A percentile compares a stretch with the other conserved stretches of the same genome.
These are phyloP conservation scores for Tricholoma saponaceum DNA, from an alignment of 768 basidiomycete species.

Conservation along the genomic window DNA sequence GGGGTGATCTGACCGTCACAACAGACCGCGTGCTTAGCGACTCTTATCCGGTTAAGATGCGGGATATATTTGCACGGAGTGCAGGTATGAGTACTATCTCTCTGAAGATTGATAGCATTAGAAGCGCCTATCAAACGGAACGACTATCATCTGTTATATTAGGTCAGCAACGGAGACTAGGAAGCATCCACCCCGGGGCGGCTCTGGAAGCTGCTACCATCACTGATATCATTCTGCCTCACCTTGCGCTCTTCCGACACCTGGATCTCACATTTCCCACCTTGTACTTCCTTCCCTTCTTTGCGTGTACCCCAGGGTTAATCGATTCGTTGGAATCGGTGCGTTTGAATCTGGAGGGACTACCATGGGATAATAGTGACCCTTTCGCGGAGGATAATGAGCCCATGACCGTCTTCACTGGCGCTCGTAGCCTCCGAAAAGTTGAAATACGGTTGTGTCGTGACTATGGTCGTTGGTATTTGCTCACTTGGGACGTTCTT, in stretches of 20 bases:
- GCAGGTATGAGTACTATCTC: neutral
- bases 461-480: neutral
- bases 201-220: neutral
- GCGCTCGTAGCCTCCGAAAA: neutral
- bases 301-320: neutral
- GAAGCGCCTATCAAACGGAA: too few relatives aligned
- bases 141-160: too few relatives aligned
- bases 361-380: neutral
- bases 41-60: neutral
- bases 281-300: neutral
- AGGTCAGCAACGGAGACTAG: too few relatives aligned
- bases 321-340: neutral
- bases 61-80: neutral
- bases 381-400: neutral
- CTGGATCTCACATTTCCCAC: neutral
- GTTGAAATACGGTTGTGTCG: neutral
- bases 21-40: neutral
- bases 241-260: neutral
- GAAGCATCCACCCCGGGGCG: neutral
- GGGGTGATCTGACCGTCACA: neutral
- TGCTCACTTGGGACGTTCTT: neutral
- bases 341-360: neutral
- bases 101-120: neutral
- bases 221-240: neutral
- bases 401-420: neutral